Base-by-base conservation (phyloP, 208 protist species). In the Crithidia thermophila region DNA sequence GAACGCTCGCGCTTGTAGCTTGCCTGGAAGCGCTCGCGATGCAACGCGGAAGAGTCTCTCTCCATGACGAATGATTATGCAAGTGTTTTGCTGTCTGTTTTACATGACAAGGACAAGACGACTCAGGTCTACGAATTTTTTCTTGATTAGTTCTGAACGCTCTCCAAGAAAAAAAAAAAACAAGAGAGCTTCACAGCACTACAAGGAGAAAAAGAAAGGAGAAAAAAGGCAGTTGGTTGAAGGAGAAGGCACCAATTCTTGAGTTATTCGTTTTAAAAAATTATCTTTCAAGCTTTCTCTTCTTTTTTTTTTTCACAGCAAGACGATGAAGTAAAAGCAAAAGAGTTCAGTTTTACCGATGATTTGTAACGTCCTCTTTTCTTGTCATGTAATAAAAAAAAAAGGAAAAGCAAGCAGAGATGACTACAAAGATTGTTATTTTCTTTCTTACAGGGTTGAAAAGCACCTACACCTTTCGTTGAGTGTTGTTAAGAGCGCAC, bases 1-100 rank as follows among this genome's bases (percentile, higher is more conserved):
- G 60, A 67, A 13, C 68, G 68, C 52, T 56, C 68, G n/a, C 68
- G 68, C 46, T 75, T 75, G 42, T 27, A 14, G 31, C 8, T 28
- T 3, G 25, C 23, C 4, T 57, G 68, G 46, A 55, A 61, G 28
- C 51, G 43, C 51, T 75, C 59, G 13, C 60, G 51, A 30, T 67
- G 49, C 20, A 75, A 52, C 11, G 27, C 62, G 14, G 49, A 47
- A 23, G 59, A 50, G 7, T 25, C 21, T 0, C 47, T 30, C 37
- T 67, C 52, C 58, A 67, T 67, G 57, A 39, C 34, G 11, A 39
- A 14, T 6, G 34, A 6, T 14, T 6, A 39, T 6, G 34, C 34
- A 11, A 6, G 9, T 39, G 9, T 6, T 11, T 11, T 39, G 34
- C 9, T 6, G 9, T 39, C 34, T n/a, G n/a, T 25, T 16, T 10